Evolutionary conservation across 164 flowering plant genomes (phyloP).

Genomic region (Tetrastigma voinierianum): DNA sequence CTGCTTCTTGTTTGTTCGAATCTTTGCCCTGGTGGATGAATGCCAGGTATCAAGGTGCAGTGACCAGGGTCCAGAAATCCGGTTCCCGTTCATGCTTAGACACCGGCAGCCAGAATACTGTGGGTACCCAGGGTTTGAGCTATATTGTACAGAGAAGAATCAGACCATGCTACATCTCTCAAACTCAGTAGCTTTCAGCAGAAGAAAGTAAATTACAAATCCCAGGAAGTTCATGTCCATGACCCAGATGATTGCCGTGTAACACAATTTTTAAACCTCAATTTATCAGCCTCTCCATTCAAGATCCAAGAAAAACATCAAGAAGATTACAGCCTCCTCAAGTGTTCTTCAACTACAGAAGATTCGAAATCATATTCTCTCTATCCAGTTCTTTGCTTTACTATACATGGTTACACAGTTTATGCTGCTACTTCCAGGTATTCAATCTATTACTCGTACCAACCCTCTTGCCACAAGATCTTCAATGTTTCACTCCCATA

Average conservation of each 20-base stretch:
- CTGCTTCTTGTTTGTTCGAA: too few species aligned
- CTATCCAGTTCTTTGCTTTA: too few species aligned
- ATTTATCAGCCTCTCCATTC: constrained; percentile 12
- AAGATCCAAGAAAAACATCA: too few species aligned
- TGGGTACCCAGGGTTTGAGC: constrained; percentile 31
- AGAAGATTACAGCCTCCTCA: constrained; percentile 10
- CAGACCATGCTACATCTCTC: constrained; percentile 21
- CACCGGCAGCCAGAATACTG: constrained; percentile 18
- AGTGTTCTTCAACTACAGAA: neutral
- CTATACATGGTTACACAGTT: too few species aligned
- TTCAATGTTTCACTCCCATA: too few species aligned
- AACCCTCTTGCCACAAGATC: too few species aligned
- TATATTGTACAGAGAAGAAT: constrained; percentile 14
- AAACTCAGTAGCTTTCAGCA: constrained; percentile 8
- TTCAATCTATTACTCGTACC: too few species aligned
- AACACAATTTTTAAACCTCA: constrained; percentile 3
- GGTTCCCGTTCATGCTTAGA: constrained; percentile 28
- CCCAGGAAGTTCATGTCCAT: constrained; percentile 8
- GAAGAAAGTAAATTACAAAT: constrained; percentile 16
- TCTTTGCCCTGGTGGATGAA: too few species aligned
- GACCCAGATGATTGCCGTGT: constrained; percentile 15
- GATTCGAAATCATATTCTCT: too few species aligned
- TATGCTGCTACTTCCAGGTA: too few species aligned
- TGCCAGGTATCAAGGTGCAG: too few species aligned
- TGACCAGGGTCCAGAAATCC: neutral